Evolutionary conservation across 2,329 filamentous ascomycete genomes (phyloP).

Genomic region (Lecanoromycetidae sp.): DNA sequence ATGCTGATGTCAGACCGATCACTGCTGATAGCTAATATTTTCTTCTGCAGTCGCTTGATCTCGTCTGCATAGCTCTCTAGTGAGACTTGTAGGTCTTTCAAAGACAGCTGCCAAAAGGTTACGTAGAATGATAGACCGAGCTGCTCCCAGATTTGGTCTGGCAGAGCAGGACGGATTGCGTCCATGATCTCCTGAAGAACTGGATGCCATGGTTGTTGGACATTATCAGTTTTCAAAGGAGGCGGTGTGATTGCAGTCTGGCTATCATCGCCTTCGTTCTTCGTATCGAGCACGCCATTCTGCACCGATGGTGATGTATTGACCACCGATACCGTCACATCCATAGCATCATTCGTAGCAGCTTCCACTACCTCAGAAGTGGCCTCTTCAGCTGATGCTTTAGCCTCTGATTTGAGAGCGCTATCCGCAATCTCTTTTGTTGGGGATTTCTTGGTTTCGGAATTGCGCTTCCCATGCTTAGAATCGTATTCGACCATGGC

Average conservation of each 20-base stretch:
- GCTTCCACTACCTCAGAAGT: background rate
- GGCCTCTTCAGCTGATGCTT: background rate
- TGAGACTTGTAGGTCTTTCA: conserved; percentile 69
- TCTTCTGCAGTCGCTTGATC: conserved; percentile 54
- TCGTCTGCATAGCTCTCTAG: conserved; percentile 68
- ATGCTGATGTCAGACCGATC: conserved; percentile 63
- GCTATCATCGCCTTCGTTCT: conserved; percentile 23
- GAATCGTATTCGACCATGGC: conserved; percentile 40
- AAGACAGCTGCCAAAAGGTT: conserved; percentile 81
- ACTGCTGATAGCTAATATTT: conserved; percentile 53
- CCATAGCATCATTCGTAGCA: conserved; percentile 24
- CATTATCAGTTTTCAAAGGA: conserved; percentile 6
- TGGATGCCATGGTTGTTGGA: conserved; percentile 44
- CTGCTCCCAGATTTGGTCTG: conserved; percentile 52
- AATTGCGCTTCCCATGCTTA: conserved; percentile 21
- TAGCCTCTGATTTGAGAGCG: background rate
- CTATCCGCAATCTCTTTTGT: conserved; percentile 9
- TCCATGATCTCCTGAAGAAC: conserved; percentile 64
- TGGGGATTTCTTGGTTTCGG: conserved; percentile 12
- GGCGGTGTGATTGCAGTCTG: conserved; percentile 14
- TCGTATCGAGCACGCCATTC: conserved; percentile 31
- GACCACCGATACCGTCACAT: conserved; percentile 23
- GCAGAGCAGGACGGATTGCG: conserved; percentile 49
- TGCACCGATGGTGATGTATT: conserved; percentile 13
- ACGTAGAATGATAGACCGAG: conserved; percentile 74